phyloP scores from a whole-genome alignment of 2,329 filamentous ascomycete species.

The Mariannaea sp. region DNA sequence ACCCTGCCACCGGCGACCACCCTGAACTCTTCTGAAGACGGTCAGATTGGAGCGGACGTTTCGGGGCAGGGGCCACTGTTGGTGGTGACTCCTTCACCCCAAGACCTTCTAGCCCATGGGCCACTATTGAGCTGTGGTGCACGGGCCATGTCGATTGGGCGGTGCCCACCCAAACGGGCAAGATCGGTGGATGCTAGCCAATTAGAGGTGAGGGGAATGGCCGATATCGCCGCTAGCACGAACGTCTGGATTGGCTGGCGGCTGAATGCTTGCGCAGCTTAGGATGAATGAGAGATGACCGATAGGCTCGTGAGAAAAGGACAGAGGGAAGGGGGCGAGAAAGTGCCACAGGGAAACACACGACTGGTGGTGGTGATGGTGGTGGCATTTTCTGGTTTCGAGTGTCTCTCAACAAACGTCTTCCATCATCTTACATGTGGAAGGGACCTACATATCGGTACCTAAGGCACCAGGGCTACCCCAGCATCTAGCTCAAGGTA shows the following conservation, averaged over 20 bases:
- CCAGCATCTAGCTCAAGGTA: too few relatives aligned
- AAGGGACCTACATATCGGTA: too few relatives aligned
- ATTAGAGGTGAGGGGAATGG: conserved; percentile 23
- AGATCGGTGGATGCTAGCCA: conserved; percentile 16
- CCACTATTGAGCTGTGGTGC: too few relatives aligned
- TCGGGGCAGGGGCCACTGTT: background rate
- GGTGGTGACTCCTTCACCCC: conserved; percentile 25
- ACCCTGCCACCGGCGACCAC: conserved; percentile 5
- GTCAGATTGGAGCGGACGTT: background rate
- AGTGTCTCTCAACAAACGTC: too few relatives aligned
- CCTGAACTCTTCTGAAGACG: background rate
- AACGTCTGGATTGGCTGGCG: conserved; percentile 28
- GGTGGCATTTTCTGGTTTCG: too few relatives aligned
- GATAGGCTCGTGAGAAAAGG: background rate
- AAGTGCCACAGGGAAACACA: too few relatives aligned
- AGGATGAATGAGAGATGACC: conserved; percentile 6
- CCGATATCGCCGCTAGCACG: conserved; percentile 35
- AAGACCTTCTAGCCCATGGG: conserved; percentile 12
- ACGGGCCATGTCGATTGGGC: conserved; percentile 22
- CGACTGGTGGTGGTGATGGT: too few relatives aligned
- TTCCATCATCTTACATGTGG: too few relatives aligned
- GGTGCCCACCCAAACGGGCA: conserved; percentile 16
- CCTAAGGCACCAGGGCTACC: too few relatives aligned
- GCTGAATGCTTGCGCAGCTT: conserved; percentile 4
- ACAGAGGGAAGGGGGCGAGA: background rate